Percentiles rank a stretch among this genome's conserved stretches.
Conservation (phyloP, 164 flowering plant species). For the Umbellularia californica region DNA sequence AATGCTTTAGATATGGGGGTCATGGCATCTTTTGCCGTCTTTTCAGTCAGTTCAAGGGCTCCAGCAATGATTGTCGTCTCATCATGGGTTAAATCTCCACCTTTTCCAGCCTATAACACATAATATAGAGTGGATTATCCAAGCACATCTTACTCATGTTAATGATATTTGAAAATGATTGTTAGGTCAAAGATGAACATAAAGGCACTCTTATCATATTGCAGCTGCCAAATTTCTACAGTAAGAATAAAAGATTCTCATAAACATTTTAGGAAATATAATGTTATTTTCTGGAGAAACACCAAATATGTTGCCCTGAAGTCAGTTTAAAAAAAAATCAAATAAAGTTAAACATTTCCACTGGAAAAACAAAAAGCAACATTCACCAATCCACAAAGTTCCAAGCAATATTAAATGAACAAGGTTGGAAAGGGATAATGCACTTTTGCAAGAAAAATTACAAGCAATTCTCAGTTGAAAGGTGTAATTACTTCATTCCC, state of each 20-base stretch:
- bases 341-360: too few species aligned
- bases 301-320: too few species aligned
- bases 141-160: background rate
- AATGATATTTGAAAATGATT: too few species aligned
- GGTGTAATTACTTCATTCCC: conserved; percentile 71
- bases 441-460: background rate
- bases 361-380: too few species aligned
- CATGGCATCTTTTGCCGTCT: conserved; percentile 95
- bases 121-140: background rate
- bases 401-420: background rate
- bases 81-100: conserved; percentile 95
- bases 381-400: background rate
- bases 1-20: conserved; percentile 87
- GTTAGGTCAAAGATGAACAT: too few species aligned
- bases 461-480: background rate
- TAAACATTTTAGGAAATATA: too few species aligned
- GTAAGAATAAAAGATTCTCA: too few species aligned
- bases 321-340: too few species aligned
- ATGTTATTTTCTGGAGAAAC: too few species aligned
- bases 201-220: too few species aligned
- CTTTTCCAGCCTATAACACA: conserved; percentile 78
- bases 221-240: too few species aligned
- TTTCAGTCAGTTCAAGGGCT: conserved; percentile 89
- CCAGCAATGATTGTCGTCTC: conserved; percentile 96
- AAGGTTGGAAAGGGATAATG: background rate